Evolutionary conservation across 371 early-diverging fungal species (phyloP).

Genomic region (Syncephalastrum monosporum): DNA sequence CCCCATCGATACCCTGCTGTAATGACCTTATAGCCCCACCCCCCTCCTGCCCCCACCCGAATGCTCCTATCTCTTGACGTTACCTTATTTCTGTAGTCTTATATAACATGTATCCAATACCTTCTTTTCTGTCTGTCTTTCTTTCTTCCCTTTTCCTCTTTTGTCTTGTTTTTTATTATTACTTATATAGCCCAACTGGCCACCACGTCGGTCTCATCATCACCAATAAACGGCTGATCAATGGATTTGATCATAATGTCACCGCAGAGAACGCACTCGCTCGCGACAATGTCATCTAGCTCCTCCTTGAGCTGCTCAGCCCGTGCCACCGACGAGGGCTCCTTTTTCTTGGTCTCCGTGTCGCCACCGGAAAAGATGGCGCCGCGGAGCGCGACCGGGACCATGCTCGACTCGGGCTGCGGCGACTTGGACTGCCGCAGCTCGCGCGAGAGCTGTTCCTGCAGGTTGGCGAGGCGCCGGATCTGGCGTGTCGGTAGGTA

Average conservation of each 20-base stretch:
- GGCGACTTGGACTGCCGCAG: constrained; percentile 12
- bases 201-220: constrained; percentile 53
- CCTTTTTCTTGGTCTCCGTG: constrained; percentile 8
- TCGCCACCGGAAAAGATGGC: constrained; percentile 34
- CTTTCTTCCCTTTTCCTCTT: too few species aligned
- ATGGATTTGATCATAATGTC: constrained; percentile 86
- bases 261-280: constrained; percentile 87
- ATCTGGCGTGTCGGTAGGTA: constrained; percentile 35
- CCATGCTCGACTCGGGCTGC: constrained; percentile 7
- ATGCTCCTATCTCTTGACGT: too few species aligned
- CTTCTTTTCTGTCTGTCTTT: too few species aligned
- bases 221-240: constrained; percentile 67
- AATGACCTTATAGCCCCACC: background rate
- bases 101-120: too few species aligned
- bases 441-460: constrained; percentile 54
- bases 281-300: constrained; percentile 78
- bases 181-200: constrained; percentile 58
- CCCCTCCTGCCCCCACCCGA: too few species aligned
- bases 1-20: constrained; percentile 26
- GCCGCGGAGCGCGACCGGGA: constrained; percentile 35
- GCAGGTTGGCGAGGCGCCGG: constrained; percentile 47
- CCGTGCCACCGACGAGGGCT: constrained; percentile 33
- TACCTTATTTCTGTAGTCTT: too few species aligned
- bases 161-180: background rate
- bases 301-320: constrained; percentile 62